Base-by-base conservation (phyloP, 495 filamentous ascomycete species). In the Hypoxylon crocopeplum region DNA sequence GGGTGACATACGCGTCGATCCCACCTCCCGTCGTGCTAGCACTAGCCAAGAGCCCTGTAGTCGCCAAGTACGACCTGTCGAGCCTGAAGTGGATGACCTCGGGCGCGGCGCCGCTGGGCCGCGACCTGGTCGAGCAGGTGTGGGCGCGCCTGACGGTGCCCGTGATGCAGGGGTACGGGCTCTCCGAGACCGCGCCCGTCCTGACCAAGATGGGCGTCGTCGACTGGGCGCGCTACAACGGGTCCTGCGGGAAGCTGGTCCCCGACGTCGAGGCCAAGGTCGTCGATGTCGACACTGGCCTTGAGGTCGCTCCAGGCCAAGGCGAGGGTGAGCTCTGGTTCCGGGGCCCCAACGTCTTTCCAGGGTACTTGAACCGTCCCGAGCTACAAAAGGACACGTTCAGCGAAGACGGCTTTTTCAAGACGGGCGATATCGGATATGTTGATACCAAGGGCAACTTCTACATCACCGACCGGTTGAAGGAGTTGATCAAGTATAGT, bases 401-500 rank as follows among this genome's bases (percentile, higher is more conserved):
- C 25, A 88, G 85, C 0, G 27, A 52, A 0, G 90, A 94, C 56
- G 89, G 89, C 2, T 96, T 85, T 74, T 94, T 94, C 75, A 90
- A 86, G 62, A 94, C 91, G 1, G 92, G 92, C 0, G 92, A 96
- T 64, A 76, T 87, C 34, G 87, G 81, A 12, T 77, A 77, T 20
- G 74, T 84, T 13, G 86, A 89, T 64, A 63, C 73, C 10, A 66
- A 80, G 12, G 84, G 85, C 3, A 78, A 84, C 54, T 72, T 71
- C 13, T 79, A 76, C 52, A 76, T 93, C 67, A 92, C 90, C 1
- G 91, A 93, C 63, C 86, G 91, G n/a, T 80, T 91, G 16, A 96
- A 96, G 79, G 91, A 96, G 71, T 75, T 96, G 37, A 94, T 96
- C 75, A 95, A 95, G 75, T 94, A 94, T 71, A 86, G 76, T 79